Evolutionary conservation across 768 basidiomycete species (phyloP), one percentile per base, ranked within the genome.

Genomic region (Pleurotus salmoneostramineus): DNA sequence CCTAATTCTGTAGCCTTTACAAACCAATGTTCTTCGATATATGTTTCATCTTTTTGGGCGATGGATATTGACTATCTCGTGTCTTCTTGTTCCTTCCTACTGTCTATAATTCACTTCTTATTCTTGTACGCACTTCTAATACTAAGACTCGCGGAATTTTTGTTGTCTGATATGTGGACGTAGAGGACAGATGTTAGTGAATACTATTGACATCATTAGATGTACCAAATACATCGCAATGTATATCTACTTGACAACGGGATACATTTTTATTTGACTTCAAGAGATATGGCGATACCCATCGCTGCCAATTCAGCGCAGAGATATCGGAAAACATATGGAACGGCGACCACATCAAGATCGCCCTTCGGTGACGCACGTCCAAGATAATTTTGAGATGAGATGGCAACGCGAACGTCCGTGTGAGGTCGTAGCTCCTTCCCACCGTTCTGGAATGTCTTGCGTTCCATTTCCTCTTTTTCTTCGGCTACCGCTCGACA

Each of bases 231-330:
- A 27, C 21, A 27, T 27, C 21, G 21, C 21, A 27, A 27, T 27
- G 21, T 27, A 27, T 27, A 27, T 27, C 21, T 27, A 27, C 21
- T 27, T 27, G 17, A 48, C 46, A 36, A 56, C n/a, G 33, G 21
- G 21, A 27, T 1, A 27, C 21, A 27, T 27, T 27, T 57, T 69
- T 73, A 91, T 51, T 71, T 81, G 54, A 95, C 83, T 67, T 91
- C 87, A 50, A 98, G 72, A 49, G 92, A 91, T 51, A 98, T 82
- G 36, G 89, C 85, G 65, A 99, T 98, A 47, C 97, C 96, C 96
- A 98, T 98, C 14, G 93, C 89, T n/a, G 95, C 95, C 64, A 99
- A 75, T 74, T 99, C 97, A 2, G 95, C 91, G 68, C 95, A 95
- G 8, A 98, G 80, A 75, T 95, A 93, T 50, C 93, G 81, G 74